These are phyloP conservation scores for Pontederia paniculata DNA, from an alignment of 176 grass and related monocot genomes.

Conservation along the genomic window DNA sequence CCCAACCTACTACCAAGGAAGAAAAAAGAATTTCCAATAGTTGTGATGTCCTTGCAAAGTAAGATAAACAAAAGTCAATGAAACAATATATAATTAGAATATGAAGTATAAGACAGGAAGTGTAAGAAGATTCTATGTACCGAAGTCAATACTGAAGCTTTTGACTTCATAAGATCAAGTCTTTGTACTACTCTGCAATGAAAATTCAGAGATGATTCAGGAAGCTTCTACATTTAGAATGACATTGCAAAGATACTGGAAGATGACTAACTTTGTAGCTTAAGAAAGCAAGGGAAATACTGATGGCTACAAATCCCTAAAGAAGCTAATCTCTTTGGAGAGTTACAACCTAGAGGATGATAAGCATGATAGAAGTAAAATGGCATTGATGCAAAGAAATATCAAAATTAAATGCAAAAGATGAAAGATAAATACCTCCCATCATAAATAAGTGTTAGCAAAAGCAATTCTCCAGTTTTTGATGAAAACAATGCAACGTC, in stretches of 20 bases:
- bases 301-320: neutral
- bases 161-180: conserved; percentile 92
- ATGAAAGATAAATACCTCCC: conserved; percentile 32
- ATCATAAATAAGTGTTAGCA: conserved; percentile 75
- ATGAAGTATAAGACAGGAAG: conserved; percentile 14
- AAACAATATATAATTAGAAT: neutral
- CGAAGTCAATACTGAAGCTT: conserved; percentile 79
- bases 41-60: conserved; percentile 52
- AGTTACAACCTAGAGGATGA: neutral
- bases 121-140: conserved; percentile 38
- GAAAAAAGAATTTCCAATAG: conserved; percentile 80
- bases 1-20: conserved; percentile 90
- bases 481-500: conserved; percentile 76
- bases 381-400: neutral
- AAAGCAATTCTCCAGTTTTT: conserved; percentile 74
- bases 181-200: conserved; percentile 74
- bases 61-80: conserved; percentile 9
- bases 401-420: neutral
- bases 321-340: neutral
- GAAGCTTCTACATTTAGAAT: neutral
- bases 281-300: neutral
- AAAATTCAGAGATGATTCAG: conserved; percentile 8
- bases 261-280: neutral
- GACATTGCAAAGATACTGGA: neutral
- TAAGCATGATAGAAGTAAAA: neutral